Base-by-base conservation (phyloP, 768 basidiomycete genomes). In the Pleurotus cornucopiae region DNA sequence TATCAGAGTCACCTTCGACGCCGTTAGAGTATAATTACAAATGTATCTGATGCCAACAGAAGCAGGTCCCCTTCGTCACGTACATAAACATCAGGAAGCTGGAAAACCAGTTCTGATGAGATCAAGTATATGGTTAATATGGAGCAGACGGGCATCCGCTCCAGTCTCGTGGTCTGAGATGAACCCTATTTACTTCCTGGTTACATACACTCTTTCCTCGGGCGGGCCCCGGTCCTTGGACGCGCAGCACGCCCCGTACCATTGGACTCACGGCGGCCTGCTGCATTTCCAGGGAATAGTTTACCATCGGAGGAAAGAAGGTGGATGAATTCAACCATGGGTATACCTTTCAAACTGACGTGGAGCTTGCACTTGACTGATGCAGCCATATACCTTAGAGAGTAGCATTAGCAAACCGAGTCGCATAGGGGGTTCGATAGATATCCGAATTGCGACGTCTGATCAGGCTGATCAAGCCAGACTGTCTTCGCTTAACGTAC, bases 151-250 rank as follows among this genome's bases (percentile, higher is more conserved):
- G 39, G 21, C 51, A 40, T 23, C 51, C 51, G 51, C 25, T 14
- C 51, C 51, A 53, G 37, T 53, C 51, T 39, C 51, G 37, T 53
- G 51, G 51, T 38, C 41, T 39, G 20, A 40, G 38, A 11, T 41
- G 18, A 41, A 39, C 39, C 20, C 11, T 53, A 53, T 53, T 43
- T 53, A 53, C 51, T 53, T 53, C 51, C 51, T 30, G 51, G 51
- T 53, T 43, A 43, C 30, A 9, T 53, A 41, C 18, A 20, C 38
- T 40, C n/a, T n/a, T 53, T 53, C 37, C 16, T 18, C 51, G 51
- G 34, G 34, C 38, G 48, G 21, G 46, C 20, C 14, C 16, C 43
- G 14, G 9, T 21, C 46, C 9, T 14, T 14, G 18, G 18, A 47
- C 7, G 30, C n/a, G 23, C 14, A 38, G 30, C 49, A 25, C 3